These are phyloP conservation scores for Carnegiea gigantea DNA, from an alignment of 179 eudicot species.

Conservation along the genomic window DNA sequence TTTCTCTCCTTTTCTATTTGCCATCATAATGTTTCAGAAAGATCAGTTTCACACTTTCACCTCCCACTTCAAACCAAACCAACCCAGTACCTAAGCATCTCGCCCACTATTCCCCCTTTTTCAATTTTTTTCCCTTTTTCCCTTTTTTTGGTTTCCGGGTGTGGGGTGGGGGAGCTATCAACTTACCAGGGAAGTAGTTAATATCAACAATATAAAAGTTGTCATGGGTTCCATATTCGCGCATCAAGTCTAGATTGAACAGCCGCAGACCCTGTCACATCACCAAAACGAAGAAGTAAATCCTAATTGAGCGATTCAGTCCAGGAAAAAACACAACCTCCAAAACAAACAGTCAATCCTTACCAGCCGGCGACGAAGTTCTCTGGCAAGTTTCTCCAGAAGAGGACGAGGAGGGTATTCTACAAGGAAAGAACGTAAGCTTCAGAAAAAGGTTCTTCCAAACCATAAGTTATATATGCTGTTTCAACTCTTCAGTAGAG, in stretches of 20 bases:
- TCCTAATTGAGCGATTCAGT: background rate
- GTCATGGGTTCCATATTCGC: conserved; percentile 59
- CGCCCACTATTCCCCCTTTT: too few relatives aligned
- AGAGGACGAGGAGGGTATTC: conserved; percentile 74
- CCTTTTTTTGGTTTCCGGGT: too few relatives aligned
- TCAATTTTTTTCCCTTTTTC: too few relatives aligned
- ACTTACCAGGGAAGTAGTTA: conserved; percentile 76
- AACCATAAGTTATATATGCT: background rate
- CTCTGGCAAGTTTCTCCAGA: conserved; percentile 61
- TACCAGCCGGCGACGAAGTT: conserved; percentile 70
- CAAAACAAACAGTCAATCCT: background rate
- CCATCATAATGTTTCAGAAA: too few relatives aligned
- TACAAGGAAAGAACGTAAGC: conserved; percentile 26
- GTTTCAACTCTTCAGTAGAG: background rate
- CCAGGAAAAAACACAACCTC: background rate
- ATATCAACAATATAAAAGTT: conserved; percentile 69
- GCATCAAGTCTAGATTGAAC: conserved; percentile 70
- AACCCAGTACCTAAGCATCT: too few relatives aligned
- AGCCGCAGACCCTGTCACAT: conserved; percentile 60
- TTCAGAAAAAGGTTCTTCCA: background rate
- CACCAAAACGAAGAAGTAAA: background rate
- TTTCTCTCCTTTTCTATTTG: too few relatives aligned
- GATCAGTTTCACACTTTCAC: too few relatives aligned
- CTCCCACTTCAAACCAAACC: too few relatives aligned
- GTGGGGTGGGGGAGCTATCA: background rate